Base-by-base conservation (phyloP, 441 rosid genomes). In the Pelargonium exstipulatum region DNA sequence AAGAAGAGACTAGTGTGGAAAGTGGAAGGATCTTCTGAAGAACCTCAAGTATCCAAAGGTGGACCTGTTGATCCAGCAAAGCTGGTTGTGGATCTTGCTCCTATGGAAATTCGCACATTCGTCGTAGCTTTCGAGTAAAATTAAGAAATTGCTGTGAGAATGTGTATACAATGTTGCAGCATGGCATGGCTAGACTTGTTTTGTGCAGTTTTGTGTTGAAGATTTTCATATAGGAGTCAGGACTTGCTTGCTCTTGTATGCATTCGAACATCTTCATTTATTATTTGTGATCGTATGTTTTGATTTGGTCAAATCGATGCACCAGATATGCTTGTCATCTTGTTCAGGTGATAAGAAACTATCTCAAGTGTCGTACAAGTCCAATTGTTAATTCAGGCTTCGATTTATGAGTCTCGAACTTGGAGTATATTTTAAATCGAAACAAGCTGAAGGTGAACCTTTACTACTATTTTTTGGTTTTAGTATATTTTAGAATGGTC, bases 71-170 rank as follows among this genome's bases (percentile, higher is more conserved):
- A 83, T 77, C 76, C 75, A 3, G n/a, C 37, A 10, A 55, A 65
- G 35, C 67, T 80, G 58, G 72, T 74, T 37, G 84, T 83, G 62
- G 80, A 78, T 51, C 80, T 83, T 61, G 86, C 82, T 72, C 86
- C 86, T 10, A 76, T 80, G 83, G 86, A 80, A 71, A 80, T 83
- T 65, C 79, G 86, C 3, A 83, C 86, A 9, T 83, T 83, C 14
- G 26, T 83, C 1, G 66, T 80, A 0, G 70, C 55, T 48, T 71
- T 82, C 0, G 10, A 64, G 32, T 69, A 58, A 62, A 69, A 58
- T 20, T 10, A 18, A 9, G 29, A 7, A 10, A 10, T 10, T 60
- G 35, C 63, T 22, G 32, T 57, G 62, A 20, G 14, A 10, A 13
- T 60, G 63, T 60, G 63, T 26, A 24, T 14, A 8, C 32, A 58